Percentiles rank a stretch among this genome's conserved stretches.
Evolutionary conservation across 495 filamentous ascomycete genomes (phyloP).

Genomic region (Poronia punctata): DNA sequence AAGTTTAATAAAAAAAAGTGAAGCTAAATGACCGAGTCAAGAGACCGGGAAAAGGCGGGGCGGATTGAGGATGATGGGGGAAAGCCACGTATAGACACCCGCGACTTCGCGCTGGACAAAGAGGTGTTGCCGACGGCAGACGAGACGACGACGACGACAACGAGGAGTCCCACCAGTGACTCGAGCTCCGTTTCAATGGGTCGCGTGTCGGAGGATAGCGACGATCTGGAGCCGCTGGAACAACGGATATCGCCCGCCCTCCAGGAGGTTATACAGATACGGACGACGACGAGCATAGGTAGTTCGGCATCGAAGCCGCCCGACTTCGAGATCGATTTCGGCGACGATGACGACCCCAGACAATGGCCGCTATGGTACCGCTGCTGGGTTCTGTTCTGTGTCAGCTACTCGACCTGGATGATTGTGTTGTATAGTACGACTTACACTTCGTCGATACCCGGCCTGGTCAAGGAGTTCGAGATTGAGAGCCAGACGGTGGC

Average conservation of each 20-base stretch:
- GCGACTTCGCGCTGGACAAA: slow-evolving; percentile 2
- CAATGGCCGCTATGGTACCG: slow-evolving; percentile 71
- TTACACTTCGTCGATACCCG: slow-evolving; percentile 63
- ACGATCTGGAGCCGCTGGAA: slow-evolving; percentile 31
- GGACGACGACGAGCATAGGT: slow-evolving; percentile 44
- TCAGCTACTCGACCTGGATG: slow-evolving; percentile 67
- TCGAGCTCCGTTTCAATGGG: slow-evolving; percentile 17
- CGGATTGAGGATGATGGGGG: not conserved
- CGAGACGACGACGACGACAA: no score
- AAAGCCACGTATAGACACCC: not conserved
- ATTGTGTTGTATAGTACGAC: slow-evolving; percentile 83
- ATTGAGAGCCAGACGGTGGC: slow-evolving; percentile 48
- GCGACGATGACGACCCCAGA: slow-evolving; percentile 62
- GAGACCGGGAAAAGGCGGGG: not conserved
- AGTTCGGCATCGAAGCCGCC: slow-evolving; percentile 56
- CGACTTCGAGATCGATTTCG: slow-evolving; percentile 69
- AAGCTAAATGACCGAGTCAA: slow-evolving; percentile 9
- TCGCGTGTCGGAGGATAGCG: slow-evolving; percentile 20
- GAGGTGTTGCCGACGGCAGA: slow-evolving; percentile 11
- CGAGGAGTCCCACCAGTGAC: slow-evolving; percentile 16
- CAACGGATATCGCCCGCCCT: slow-evolving; percentile 28
- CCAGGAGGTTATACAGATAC: slow-evolving; percentile 19
- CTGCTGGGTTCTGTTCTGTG: slow-evolving; percentile 50
- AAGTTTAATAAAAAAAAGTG: no score
- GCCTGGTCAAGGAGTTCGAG: slow-evolving; percentile 61